These are phyloP conservation scores for Sporothrix curviconia DNA, from an alignment of 2,329 filamentous ascomycete genomes.

Conservation along the genomic window DNA sequence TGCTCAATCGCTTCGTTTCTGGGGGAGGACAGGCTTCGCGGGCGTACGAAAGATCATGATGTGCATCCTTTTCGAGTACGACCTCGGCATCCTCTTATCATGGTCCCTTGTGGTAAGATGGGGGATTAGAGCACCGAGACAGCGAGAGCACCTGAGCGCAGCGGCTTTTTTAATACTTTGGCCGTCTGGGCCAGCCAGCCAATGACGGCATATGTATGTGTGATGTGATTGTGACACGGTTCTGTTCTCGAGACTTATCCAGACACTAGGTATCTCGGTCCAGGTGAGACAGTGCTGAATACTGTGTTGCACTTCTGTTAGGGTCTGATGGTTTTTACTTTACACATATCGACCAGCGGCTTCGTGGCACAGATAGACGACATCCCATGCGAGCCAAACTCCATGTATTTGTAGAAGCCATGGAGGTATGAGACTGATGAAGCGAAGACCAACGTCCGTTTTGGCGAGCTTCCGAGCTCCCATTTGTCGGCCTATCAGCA, in stretches of 20 bases:
- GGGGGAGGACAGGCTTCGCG: neutral
- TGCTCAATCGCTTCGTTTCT: neutral
- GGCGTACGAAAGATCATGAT: no score
- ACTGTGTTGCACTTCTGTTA: constrained; percentile 4
- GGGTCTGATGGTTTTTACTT: neutral
- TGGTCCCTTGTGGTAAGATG: no score
- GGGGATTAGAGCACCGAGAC: no score
- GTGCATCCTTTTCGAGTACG: no score
- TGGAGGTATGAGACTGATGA: no score
- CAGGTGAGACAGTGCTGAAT: neutral
- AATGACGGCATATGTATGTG: neutral
- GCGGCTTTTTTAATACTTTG: neutral
- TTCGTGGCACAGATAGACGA: no score
- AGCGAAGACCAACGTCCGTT: neutral
- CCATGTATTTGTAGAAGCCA: no score
- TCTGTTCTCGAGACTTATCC: neutral
- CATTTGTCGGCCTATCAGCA: neutral
- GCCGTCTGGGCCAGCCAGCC: constrained; percentile 1
- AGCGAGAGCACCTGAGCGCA: no score
- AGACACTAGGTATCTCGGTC: neutral
- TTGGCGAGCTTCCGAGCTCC: neutral
- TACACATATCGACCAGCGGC: neutral
- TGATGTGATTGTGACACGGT: neutral
- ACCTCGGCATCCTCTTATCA: no score
- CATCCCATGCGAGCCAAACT: no score